phyloP scores from a whole-genome alignment of 2,329 filamentous ascomycete species.

The Colletotrichum zoysiae region DNA sequence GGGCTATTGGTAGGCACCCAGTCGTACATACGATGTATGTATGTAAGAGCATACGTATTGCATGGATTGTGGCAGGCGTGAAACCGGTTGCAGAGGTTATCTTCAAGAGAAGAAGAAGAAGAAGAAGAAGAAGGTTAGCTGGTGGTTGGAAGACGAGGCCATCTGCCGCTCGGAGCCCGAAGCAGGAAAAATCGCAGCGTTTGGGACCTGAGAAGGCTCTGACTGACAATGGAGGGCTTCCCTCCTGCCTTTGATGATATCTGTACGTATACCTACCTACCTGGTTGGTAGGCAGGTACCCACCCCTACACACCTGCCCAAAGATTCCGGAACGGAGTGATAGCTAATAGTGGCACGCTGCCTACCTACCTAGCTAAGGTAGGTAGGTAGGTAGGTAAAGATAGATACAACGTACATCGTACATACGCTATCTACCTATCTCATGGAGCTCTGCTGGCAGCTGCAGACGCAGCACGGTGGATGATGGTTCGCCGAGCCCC shows the following conservation, averaged over 20 bases:
- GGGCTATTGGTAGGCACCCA: conserved; percentile 10
- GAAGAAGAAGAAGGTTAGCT: conserved; percentile 25
- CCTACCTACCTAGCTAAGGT: no score
- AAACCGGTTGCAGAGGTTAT: conserved; percentile 8
- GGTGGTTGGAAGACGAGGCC: conserved; percentile 21
- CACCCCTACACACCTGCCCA: neutral
- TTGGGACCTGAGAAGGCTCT: neutral
- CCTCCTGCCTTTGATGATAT: conserved; percentile 12
- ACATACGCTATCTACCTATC: no score
- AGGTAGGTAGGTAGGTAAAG: no score
- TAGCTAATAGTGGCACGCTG: neutral
- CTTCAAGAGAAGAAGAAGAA: neutral
- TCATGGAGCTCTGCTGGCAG: neutral
- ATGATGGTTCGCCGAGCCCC: neutral
- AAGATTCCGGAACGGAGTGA: neutral
- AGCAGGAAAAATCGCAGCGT: neutral
- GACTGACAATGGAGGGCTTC: conserved; percentile 10
- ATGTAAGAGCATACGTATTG: neutral
- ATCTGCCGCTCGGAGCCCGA: neutral
- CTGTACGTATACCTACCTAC: conserved; percentile 6
- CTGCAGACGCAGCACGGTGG: neutral
- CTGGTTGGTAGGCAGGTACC: neutral
- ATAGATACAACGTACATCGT: neutral
- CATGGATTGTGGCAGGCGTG: conserved; percentile 8
- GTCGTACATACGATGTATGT: no score